Evolutionary conservation across 2,329 filamentous ascomycete species (phyloP).

Genomic region (Diplocarpon rosae): DNA sequence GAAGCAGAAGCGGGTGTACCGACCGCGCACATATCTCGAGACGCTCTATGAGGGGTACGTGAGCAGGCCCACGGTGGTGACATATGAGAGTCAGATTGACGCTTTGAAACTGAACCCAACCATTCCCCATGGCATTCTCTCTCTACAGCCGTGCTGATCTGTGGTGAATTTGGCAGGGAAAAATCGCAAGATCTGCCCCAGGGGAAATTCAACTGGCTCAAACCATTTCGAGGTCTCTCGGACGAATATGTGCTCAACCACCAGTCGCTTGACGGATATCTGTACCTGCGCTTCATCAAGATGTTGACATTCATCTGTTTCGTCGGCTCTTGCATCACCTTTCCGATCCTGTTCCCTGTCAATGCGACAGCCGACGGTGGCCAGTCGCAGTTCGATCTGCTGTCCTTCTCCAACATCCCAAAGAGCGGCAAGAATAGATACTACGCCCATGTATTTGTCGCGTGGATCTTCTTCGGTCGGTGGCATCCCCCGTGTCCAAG

Average conservation of each 20-base stretch:
- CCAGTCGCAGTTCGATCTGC: slow-evolving; percentile 56
- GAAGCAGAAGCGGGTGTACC: slow-evolving; percentile 37
- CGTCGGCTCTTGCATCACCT: slow-evolving; percentile 71
- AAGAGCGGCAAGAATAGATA: slow-evolving; percentile 46
- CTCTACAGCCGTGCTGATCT: too few relatives aligned
- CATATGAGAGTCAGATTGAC: too few relatives aligned
- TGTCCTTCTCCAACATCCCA: slow-evolving; percentile 71
- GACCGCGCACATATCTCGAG: slow-evolving; percentile 41
- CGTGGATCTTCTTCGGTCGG: slow-evolving; percentile 62
- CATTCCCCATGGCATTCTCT: too few relatives aligned
- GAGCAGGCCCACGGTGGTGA: too few relatives aligned
- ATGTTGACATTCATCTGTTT: slow-evolving; percentile 68
- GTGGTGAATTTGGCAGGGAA: too few relatives aligned
- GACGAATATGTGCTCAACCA: slow-evolving; percentile 80
- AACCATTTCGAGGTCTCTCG: slow-evolving; percentile 49
- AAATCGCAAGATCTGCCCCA: slow-evolving; percentile 47
- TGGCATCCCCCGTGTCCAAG: too few relatives aligned
- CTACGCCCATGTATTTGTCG: slow-evolving; percentile 71
- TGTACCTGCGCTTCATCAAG: slow-evolving; percentile 81
- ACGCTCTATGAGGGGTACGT: slow-evolving; percentile 37
- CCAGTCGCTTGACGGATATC: slow-evolving; percentile 82
- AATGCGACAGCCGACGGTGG: slow-evolving; percentile 70
- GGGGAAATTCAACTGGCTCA: slow-evolving; percentile 55
- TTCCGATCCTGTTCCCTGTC: slow-evolving; percentile 68
- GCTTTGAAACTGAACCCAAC: too few relatives aligned